phyloP scores from a whole-genome alignment of 345 rosid species.

The Populus deltoides region DNA sequence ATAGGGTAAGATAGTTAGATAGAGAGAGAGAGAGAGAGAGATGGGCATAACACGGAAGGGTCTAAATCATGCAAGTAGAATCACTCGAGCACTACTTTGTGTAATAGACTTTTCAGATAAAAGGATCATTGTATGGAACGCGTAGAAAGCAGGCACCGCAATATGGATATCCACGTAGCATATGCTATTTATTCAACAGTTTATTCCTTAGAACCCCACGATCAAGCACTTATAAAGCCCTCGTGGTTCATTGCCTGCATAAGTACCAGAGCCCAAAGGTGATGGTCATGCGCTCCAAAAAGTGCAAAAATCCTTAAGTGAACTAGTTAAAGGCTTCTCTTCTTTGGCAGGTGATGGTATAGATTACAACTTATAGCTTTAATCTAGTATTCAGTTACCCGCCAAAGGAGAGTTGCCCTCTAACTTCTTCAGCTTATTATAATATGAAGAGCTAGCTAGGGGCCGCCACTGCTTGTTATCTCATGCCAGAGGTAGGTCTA shows the following conservation, averaged over 20 bases:
- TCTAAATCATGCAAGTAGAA: conserved; percentile 35
- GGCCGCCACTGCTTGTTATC: neutral
- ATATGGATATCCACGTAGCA: conserved; percentile 47
- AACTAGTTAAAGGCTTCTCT: conserved; percentile 62
- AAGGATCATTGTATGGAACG: conserved; percentile 24
- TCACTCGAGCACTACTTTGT: conserved; percentile 17
- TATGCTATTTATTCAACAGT: conserved; percentile 38
- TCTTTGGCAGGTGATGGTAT: conserved; percentile 49
- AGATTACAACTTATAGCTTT: neutral
- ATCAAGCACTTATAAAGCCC: conserved; percentile 6
- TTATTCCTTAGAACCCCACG: conserved; percentile 4
- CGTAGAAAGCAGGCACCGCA: conserved; percentile 32
- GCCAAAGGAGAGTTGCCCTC: conserved; percentile 99
- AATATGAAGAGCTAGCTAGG: neutral
- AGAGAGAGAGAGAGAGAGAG: neutral
- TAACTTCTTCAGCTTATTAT: conserved; percentile 54
- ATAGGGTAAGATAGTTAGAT: neutral
- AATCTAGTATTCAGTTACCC: conserved; percentile 12
- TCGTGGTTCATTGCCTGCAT: neutral
- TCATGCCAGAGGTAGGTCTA: too few species aligned
- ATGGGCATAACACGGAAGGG: conserved; percentile 3
- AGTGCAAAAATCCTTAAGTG: conserved; percentile 33
- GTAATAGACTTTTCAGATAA: conserved; percentile 21
- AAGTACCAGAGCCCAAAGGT: too few species aligned
- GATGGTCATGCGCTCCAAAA: neutral